A percentile compares a stretch with the other conserved stretches of the same genome.
Conservation (phyloP, 1,284 basidiomycete species). For the Sporisorium sorghi region DNA sequence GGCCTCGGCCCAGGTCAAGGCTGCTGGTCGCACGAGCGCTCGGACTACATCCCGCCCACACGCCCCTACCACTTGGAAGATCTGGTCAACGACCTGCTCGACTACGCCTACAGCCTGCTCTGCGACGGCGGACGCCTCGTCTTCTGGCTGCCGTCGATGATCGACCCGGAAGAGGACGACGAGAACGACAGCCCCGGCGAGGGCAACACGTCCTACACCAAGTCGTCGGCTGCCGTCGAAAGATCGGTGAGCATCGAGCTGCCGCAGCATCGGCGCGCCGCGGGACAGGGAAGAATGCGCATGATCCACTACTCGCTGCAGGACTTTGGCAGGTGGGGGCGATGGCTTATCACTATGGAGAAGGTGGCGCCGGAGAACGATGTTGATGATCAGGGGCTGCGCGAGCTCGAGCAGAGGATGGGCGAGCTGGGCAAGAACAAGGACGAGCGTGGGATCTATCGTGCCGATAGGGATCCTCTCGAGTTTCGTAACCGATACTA, state of each 20-base stretch:
- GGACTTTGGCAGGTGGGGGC: conserved; percentile 94
- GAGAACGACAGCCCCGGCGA: conserved; percentile 34
- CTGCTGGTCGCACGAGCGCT: conserved; percentile 58
- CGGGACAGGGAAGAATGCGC: conserved; percentile 49
- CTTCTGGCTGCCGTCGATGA: conserved; percentile 74
- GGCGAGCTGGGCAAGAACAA: conserved; percentile 45
- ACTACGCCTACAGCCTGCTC: conserved; percentile 84
- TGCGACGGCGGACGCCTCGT: conserved; percentile 89
- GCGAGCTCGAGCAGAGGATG: conserved; percentile 40
- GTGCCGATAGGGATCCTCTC: conserved; percentile 51
- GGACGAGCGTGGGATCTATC: conserved; percentile 43
- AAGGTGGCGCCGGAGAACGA: conserved; percentile 50
- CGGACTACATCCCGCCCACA: conserved; percentile 75
- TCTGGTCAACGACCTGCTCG: conserved; percentile 83
- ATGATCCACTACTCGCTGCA: conserved; percentile 85
- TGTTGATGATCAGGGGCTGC: conserved; percentile 34
- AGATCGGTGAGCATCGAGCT: conserved; percentile 76
- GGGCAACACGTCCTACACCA: conserved; percentile 73
- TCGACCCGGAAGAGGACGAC: conserved; percentile 49
- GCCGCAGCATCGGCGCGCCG: conserved; percentile 42
- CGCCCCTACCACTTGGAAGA: conserved; percentile 92
- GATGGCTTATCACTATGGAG: conserved; percentile 70
- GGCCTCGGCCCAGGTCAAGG: conserved; percentile 53
- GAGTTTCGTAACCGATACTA: conserved; percentile 62
- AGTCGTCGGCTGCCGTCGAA: conserved; percentile 37